phyloP scores from a whole-genome alignment of 192 early-diverging fungal species.

The Ramicandelaber brevisporus region DNA sequence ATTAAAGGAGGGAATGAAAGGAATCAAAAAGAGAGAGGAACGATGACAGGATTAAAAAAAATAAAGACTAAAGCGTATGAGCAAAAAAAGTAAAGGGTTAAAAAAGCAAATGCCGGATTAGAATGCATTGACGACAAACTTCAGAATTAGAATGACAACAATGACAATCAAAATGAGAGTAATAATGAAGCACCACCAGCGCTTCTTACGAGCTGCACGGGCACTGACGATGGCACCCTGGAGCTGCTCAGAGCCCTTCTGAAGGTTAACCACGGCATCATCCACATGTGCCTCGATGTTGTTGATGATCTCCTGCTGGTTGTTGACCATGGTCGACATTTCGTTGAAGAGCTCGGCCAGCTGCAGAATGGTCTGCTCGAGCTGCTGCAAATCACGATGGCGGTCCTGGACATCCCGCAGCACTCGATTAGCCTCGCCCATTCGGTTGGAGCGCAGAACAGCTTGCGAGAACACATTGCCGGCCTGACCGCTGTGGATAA shows the following conservation, averaged over 20 bases:
- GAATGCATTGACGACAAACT: constrained; percentile 3
- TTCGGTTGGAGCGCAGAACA: constrained; percentile 9
- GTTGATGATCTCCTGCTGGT: constrained; percentile 21
- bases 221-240: constrained; percentile 15
- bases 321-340: constrained; percentile 16
- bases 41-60: too few species aligned
- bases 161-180: constrained; percentile 22
- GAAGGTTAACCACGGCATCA: constrained; percentile 11
- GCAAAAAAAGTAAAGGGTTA: too few species aligned
- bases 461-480: constrained; percentile 19
- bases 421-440: constrained; percentile 12
- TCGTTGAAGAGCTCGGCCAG: constrained; percentile 18
- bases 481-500: constrained; percentile 16
- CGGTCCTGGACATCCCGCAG: constrained; percentile 18
- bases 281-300: constrained; percentile 16
- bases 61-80: neutral
- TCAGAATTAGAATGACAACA: constrained; percentile 20
- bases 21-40: too few species aligned
- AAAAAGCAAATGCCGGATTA: neutral
- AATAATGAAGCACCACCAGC: constrained; percentile 16
- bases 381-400: constrained; percentile 17
- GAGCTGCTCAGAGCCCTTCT: constrained; percentile 13
- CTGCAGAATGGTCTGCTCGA: constrained; percentile 14
- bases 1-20: too few species aligned
- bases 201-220: constrained; percentile 19